phyloP scores from a whole-genome alignment of 768 basidiomycete genomes.

The Bullera alba region DNA sequence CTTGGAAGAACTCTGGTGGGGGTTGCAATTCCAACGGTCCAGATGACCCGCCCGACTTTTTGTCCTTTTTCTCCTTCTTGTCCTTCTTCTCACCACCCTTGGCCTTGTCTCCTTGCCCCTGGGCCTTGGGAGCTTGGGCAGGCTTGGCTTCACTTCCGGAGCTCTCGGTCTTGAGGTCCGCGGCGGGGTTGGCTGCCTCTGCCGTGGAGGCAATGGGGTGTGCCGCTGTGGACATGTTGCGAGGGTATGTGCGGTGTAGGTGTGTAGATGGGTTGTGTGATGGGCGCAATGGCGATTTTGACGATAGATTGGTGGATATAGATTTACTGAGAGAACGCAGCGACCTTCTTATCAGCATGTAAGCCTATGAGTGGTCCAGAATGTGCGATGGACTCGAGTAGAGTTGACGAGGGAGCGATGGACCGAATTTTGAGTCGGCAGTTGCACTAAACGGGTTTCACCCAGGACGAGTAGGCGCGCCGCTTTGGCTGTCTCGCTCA shows the following conservation, averaged over 20 bases:
- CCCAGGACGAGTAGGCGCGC: too few species aligned
- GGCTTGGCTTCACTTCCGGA: constrained; percentile 4
- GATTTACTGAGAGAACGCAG: too few species aligned
- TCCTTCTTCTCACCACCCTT: constrained; percentile 33
- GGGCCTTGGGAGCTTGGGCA: constrained; percentile 21
- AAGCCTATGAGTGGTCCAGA: too few species aligned
- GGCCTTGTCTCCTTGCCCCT: not conserved
- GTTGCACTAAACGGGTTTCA: too few species aligned
- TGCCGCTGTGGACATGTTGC: constrained; percentile 35
- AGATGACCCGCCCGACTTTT: constrained; percentile 21
- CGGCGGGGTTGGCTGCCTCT: constrained; percentile 28
- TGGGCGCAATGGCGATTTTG: not conserved
- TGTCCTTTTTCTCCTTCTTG: constrained; percentile 43
- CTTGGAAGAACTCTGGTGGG: constrained; percentile 76
- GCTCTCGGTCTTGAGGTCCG: constrained; percentile 11
- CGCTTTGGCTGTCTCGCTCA: too few species aligned
- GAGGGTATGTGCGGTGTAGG: not conserved
- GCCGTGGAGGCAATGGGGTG: constrained; percentile 43
- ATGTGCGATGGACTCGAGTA: too few species aligned
- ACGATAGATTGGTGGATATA: too few species aligned
- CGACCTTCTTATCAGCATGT: too few species aligned
- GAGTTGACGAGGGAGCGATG: too few species aligned
- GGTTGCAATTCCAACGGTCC: constrained; percentile 51
- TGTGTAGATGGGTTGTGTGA: not conserved
- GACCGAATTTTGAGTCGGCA: too few species aligned